Percentiles rank a stretch among this genome's conserved stretches.
Evolutionary conservation across 202 grass and related monocot species (phyloP).

Genomic region (Musa balbisiana): DNA sequence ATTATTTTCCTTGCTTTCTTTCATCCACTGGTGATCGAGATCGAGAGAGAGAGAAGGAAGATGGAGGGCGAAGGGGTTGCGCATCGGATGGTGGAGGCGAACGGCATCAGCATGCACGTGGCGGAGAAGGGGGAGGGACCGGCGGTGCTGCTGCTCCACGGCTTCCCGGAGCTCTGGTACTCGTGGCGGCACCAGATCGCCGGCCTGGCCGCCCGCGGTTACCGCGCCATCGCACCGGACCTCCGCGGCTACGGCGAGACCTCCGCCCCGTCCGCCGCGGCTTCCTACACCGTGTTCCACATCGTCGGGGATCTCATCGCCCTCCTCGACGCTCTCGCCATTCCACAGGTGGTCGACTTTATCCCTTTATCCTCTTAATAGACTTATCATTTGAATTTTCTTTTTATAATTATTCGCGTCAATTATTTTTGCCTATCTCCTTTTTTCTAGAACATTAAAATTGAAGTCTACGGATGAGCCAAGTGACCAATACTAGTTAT

Average conservation of each 20-base stretch:
- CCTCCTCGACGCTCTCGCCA: constrained; percentile 19
- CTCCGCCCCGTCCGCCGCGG: not conserved
- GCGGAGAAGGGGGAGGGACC: constrained; percentile 17
- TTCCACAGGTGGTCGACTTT: not conserved
- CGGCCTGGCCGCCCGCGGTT: constrained; percentile 21
- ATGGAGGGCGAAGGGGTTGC: constrained; percentile 5
- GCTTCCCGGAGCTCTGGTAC: constrained; percentile 24
- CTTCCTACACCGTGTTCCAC: constrained; percentile 22
- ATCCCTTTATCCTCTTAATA: no score
- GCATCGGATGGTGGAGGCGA: constrained; percentile 44
- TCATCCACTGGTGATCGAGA: no score
- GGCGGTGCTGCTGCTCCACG: constrained; percentile 5
- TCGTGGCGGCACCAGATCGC: constrained; percentile 26
- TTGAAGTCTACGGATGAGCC: no score
- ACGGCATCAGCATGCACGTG: constrained; percentile 79
- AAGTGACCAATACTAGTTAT: no score
- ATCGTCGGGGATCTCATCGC: constrained; percentile 28
- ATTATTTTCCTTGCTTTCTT: no score
- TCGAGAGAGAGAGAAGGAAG: not conserved
- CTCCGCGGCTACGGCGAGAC: constrained; percentile 33
- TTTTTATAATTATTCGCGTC: no score
- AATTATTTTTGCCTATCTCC: no score
- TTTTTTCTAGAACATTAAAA: no score
- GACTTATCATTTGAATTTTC: no score
- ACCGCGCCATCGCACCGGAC: constrained; percentile 29